Evolutionary conservation across 805 yeast genomes (phyloP).

Genomic region (Yarrowia sp.): DNA sequence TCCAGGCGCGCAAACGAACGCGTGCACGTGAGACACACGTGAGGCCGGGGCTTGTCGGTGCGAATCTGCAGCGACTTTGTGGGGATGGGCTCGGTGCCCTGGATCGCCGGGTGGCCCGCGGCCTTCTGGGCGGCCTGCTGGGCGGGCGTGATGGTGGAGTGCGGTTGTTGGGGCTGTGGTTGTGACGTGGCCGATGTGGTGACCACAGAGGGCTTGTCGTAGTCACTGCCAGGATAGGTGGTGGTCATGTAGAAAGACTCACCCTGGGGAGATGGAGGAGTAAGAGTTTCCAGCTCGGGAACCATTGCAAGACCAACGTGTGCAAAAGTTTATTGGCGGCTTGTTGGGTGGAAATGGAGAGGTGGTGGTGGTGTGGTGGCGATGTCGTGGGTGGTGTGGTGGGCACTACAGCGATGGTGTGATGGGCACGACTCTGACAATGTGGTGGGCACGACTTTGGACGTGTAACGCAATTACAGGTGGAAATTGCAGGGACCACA

Average conservation of each 20-base stretch:
- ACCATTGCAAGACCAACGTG: conserved; percentile 3
- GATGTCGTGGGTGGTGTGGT: too few relatives aligned
- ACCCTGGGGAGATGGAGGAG: conserved; percentile 38
- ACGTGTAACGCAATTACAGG: too few relatives aligned
- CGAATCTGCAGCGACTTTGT: conserved; percentile 82
- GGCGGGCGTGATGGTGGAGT: conserved; percentile 30
- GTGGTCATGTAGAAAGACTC: conserved; percentile 23
- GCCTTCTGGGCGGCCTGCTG: conserved; percentile 40
- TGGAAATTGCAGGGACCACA: not conserved
- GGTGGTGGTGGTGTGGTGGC: too few relatives aligned
- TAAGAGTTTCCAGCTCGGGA: conserved; percentile 38
- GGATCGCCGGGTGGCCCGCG: conserved; percentile 38
- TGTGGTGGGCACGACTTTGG: too few relatives aligned
- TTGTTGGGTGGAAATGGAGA: not conserved
- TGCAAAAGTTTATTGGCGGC: not conserved
- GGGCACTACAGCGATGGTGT: too few relatives aligned
- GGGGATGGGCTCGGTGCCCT: conserved; percentile 71
- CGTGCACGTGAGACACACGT: conserved; percentile 86
- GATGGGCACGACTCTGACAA: too few relatives aligned
- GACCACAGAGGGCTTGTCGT: conserved; percentile 8
- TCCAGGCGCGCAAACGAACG: conserved; percentile 95
- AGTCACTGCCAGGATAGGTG: not conserved
- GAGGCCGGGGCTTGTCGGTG: conserved; percentile 94
- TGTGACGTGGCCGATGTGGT: not conserved
- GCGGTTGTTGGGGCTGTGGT: too few relatives aligned